Percentiles rank a stretch among this genome's conserved stretches.
These are phyloP conservation scores for Heimioporus punctisporus DNA, from an alignment of 1,284 basidiomycete genomes.

Conservation along the genomic window DNA sequence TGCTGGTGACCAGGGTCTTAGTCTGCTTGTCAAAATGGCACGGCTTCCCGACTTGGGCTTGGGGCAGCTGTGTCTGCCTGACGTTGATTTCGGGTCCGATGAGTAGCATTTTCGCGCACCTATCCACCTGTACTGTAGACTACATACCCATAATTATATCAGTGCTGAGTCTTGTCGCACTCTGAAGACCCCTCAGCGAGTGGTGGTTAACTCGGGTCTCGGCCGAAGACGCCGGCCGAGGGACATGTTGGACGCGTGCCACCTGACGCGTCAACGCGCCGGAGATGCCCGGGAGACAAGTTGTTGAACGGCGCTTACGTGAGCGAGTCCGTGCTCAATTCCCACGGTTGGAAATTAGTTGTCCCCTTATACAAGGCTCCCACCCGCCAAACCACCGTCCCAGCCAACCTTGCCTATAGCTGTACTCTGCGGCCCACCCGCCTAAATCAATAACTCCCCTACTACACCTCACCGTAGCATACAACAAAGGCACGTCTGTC, in stretches of 20 bases:
- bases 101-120: constrained; percentile 15
- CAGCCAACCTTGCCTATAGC: constrained; percentile 40
- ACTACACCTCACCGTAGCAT: constrained; percentile 25
- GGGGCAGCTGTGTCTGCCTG: constrained; percentile 65
- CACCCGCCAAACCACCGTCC: constrained; percentile 38
- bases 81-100: constrained; percentile 25
- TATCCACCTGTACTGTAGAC: constrained; percentile 20
- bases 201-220: constrained; percentile 13
- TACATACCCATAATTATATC: constrained; percentile 17
- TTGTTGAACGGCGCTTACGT: constrained; percentile 38
- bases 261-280: constrained; percentile 21
- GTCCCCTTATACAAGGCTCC: constrained; percentile 39
- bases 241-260: not conserved
- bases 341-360: constrained; percentile 34
- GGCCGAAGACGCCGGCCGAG: constrained; percentile 28
- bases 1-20: constrained; percentile 50
- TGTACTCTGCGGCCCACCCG: constrained; percentile 35
- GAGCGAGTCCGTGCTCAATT: constrained; percentile 39
- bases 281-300: constrained; percentile 24
- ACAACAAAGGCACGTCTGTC: constrained; percentile 30
- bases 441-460: constrained; percentile 34
- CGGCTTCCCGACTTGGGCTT: constrained; percentile 72
- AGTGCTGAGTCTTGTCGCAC: too few relatives aligned
- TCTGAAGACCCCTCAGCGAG: constrained; percentile 16
- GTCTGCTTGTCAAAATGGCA: constrained; percentile 77